Evolutionary conservation across 2,329 filamentous ascomycete genomes (phyloP).

Genomic region (Cyphellophora attinorum): DNA sequence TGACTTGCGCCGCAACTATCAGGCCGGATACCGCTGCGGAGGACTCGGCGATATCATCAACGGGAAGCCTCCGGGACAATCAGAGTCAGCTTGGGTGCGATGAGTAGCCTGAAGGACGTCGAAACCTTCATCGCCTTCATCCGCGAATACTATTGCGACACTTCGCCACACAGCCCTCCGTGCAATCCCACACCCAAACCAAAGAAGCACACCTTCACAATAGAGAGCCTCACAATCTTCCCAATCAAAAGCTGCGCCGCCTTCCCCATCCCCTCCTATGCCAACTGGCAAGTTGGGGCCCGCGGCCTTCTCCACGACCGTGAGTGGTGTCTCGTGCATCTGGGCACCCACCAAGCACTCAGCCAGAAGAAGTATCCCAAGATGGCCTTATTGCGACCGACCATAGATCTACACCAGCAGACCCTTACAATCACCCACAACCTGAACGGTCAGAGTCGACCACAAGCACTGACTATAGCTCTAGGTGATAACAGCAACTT

Average conservation of each 20-base stretch:
- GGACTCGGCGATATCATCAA: slow-evolving; percentile 70
- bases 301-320: slow-evolving; percentile 91
- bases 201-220: slow-evolving; percentile 28
- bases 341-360: slow-evolving; percentile 71
- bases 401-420: slow-evolving; percentile 59
- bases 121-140: slow-evolving; percentile 62
- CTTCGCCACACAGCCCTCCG: slow-evolving; percentile 8
- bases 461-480: too few relatives aligned
- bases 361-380: slow-evolving; percentile 80
- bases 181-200: background rate
- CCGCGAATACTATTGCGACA: slow-evolving; percentile 53
- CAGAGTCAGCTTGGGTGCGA: slow-evolving; percentile 76
- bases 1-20: slow-evolving; percentile 80
- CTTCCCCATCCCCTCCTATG: slow-evolving; percentile 55
- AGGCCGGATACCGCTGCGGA: slow-evolving; percentile 74
- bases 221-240: slow-evolving; percentile 66
- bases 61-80: slow-evolving; percentile 85
- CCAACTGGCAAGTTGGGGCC: slow-evolving; percentile 63
- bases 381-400: slow-evolving; percentile 76
- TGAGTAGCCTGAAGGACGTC: slow-evolving; percentile 73
- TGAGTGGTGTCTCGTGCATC: slow-evolving; percentile 90
- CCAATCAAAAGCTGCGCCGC: slow-evolving; percentile 92
- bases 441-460: slow-evolving; percentile 30
- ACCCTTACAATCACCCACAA: slow-evolving; percentile 49
- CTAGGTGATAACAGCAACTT: too few relatives aligned